A percentile compares a stretch with the other conserved stretches of the same genome.
phyloP scores from a whole-genome alignment of 1,284 basidiomycete species.

The Tetrapyrgos nigripes region DNA sequence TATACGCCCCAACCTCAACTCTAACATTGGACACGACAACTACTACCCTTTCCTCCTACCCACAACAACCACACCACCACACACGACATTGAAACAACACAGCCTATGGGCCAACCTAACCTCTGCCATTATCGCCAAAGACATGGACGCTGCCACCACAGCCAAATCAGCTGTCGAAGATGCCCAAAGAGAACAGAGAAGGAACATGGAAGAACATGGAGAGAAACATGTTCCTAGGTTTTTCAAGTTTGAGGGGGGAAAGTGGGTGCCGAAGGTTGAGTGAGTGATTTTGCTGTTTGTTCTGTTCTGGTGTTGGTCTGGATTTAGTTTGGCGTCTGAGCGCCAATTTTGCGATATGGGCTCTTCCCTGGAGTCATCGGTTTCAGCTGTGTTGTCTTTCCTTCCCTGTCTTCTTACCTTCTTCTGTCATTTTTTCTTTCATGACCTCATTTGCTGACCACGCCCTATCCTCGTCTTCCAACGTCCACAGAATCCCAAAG shows the following conservation, averaged over 20 bases:
- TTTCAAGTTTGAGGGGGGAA: slow-evolving; percentile 80
- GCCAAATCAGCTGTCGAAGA: slow-evolving; percentile 95
- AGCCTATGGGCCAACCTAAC: slow-evolving; percentile 91
- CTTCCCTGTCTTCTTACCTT: no score
- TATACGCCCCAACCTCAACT: no score
- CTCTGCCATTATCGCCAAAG: slow-evolving; percentile 83
- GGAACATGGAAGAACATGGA: slow-evolving; percentile 78
- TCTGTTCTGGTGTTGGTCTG: neutral
- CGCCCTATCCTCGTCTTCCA: neutral
- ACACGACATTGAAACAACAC: slow-evolving; percentile 5
- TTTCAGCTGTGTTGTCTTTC: no score
- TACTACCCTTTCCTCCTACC: no score
- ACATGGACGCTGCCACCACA: slow-evolving; percentile 94
- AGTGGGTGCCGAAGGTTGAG: slow-evolving; percentile 85
- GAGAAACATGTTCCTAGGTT: slow-evolving; percentile 75
- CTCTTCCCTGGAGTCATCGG: no score
- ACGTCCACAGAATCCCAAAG: slow-evolving; percentile 62
- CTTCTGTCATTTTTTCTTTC: no score
- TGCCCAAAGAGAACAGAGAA: slow-evolving; percentile 86
- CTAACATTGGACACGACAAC: no score
- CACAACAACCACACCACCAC: no score
- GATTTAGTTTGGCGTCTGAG: slow-evolving; percentile 5
- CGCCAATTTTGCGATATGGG: no score
- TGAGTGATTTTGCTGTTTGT: slow-evolving; percentile 38
- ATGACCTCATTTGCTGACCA: neutral